These are phyloP conservation scores for Diatrype stigma DNA, from an alignment of 2,329 filamentous ascomycete genomes.

Conservation along the genomic window DNA sequence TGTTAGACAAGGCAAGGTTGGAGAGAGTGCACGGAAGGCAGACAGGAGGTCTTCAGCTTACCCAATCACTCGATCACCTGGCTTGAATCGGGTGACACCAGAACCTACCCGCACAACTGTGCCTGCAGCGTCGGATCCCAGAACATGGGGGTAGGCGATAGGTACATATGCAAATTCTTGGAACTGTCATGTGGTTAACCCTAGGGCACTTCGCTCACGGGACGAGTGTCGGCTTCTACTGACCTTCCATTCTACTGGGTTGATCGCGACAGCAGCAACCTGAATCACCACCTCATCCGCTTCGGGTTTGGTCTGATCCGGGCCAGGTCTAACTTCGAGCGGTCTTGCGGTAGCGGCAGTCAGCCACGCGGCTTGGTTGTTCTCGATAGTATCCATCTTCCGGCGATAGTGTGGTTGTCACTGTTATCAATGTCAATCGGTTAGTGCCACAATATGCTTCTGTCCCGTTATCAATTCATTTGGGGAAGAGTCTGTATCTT, in stretches of 20 bases:
- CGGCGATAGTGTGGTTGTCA: no score
- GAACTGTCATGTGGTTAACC: not conserved
- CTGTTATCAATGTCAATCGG: no score
- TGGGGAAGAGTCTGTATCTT: no score
- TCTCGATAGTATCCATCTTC: not conserved
- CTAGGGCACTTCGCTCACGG: not conserved
- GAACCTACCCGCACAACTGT: slow-evolving; percentile 12
- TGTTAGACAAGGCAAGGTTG: not conserved
- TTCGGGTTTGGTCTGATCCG: slow-evolving; percentile 4
- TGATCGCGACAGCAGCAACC: slow-evolving; percentile 7
- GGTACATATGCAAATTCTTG: slow-evolving; percentile 1
- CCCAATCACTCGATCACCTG: slow-evolving; percentile 14
- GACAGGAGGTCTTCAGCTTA: not conserved
- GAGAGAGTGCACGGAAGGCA: not conserved
- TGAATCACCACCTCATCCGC: slow-evolving; percentile 4
- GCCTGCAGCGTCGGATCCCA: slow-evolving; percentile 19
- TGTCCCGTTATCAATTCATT: no score
- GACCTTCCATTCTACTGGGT: slow-evolving; percentile 3
- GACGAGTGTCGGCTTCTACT: not conserved
- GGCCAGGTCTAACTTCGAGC: slow-evolving; percentile 4
- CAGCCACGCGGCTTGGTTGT: slow-evolving; percentile 4
- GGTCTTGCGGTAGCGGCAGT: slow-evolving; percentile 1
- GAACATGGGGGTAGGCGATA: slow-evolving; percentile 18
- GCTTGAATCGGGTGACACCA: slow-evolving; percentile 9
- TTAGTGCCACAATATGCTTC: no score